Conservation (phyloP, 208 protist species). For the Trypanosoma conorhini region DNA sequence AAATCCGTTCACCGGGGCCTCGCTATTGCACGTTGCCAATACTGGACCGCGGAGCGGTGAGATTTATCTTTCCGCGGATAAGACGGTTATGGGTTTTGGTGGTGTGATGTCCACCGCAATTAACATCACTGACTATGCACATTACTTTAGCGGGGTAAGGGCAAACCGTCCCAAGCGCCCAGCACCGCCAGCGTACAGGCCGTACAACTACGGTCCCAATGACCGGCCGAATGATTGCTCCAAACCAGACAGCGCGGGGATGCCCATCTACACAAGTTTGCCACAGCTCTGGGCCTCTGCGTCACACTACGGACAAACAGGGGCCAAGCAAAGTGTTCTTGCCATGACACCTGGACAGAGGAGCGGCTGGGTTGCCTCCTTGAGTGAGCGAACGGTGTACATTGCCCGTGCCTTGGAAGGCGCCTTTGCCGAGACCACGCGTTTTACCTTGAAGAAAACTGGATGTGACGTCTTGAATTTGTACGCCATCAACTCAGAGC, state of each 20-base stretch:
- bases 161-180: not conserved
- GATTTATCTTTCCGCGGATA: constrained; percentile 5
- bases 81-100: constrained; percentile 12
- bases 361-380: constrained; percentile 9
- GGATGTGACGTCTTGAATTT: constrained; percentile 6
- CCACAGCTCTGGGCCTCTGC: constrained; percentile 17
- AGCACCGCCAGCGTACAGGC: constrained; percentile 1
- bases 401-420: constrained; percentile 7
- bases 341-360: not conserved
- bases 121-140: constrained; percentile 10
- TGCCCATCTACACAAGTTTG: not conserved
- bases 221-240: constrained; percentile 21
- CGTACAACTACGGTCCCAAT: constrained; percentile 20
- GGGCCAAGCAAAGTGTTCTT: not conserved
- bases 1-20: constrained; percentile 25
- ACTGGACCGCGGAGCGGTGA: not conserved
- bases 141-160: constrained; percentile 15
- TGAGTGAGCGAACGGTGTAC: not conserved
- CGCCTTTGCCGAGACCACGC: not conserved
- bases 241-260: not conserved
- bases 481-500: not conserved
- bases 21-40: constrained; percentile 12
- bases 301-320: not conserved
- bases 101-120: constrained; percentile 15
- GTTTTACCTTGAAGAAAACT: not conserved